Conservation (phyloP, 345 rosid species). For the Aethionema arabicum region DNA sequence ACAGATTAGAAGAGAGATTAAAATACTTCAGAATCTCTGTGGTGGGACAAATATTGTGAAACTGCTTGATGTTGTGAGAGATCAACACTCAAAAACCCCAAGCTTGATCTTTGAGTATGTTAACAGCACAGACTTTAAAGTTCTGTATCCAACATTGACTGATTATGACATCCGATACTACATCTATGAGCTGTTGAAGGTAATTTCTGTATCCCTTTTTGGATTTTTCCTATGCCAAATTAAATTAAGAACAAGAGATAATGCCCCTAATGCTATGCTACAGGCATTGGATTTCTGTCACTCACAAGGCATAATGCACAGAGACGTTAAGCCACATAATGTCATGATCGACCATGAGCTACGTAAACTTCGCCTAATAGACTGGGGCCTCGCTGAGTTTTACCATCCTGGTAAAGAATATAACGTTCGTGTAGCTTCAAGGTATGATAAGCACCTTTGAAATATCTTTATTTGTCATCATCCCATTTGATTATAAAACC, state of each 20-base stretch:
- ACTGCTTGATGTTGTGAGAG: slow-evolving; percentile 80
- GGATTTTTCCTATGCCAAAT: neutral
- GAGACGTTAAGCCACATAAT: slow-evolving; percentile 92
- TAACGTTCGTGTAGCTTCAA: slow-evolving; percentile 85
- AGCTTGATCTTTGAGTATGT: slow-evolving; percentile 89
- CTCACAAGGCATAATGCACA: slow-evolving; percentile 88
- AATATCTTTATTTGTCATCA: neutral
- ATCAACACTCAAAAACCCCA: slow-evolving; percentile 86
- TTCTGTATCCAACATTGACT: slow-evolving; percentile 80
- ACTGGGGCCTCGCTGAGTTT: slow-evolving; percentile 93
- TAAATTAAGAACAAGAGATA: neutral
- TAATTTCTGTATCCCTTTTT: slow-evolving; percentile 10
- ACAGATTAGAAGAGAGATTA: slow-evolving; percentile 86
- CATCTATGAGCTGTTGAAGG: slow-evolving; percentile 85
- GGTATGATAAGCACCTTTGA: slow-evolving; percentile 41
- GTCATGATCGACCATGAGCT: slow-evolving; percentile 92
- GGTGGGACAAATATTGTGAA: slow-evolving; percentile 80
- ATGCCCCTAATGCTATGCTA: slow-evolving; percentile 21
- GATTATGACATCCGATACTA: slow-evolving; percentile 91
- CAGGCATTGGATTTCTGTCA: slow-evolving; percentile 88
- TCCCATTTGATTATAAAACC: neutral
- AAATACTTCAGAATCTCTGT: slow-evolving; percentile 83
- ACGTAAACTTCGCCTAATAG: slow-evolving; percentile 81
- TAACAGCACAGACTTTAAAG: slow-evolving; percentile 82
- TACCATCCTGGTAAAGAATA: slow-evolving; percentile 86